phyloP scores from a whole-genome alignment of 2,329 filamentous ascomycete species.

The Arachnopeziza araneosa region DNA sequence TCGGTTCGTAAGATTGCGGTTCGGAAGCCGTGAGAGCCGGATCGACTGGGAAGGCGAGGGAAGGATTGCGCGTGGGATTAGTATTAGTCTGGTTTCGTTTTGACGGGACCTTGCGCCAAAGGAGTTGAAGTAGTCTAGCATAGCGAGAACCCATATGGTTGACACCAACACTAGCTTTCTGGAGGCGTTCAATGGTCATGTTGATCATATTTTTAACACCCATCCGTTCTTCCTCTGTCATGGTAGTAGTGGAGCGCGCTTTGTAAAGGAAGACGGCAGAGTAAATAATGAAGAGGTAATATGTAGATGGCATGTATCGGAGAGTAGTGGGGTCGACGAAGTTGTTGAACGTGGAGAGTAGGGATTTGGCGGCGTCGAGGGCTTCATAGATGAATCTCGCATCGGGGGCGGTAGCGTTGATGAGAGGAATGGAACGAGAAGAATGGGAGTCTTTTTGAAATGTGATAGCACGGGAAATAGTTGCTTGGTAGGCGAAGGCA shows the following conservation, averaged over 20 bases:
- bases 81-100: neutral
- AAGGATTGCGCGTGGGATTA: neutral
- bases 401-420: conserved; percentile 51
- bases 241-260: conserved; percentile 27
- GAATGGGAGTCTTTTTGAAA: conserved; percentile 34
- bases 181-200: conserved; percentile 53
- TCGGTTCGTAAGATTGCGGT: conserved; percentile 5
- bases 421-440: conserved; percentile 25
- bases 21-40: neutral
- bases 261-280: conserved; percentile 62
- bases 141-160: conserved; percentile 58
- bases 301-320: conserved; percentile 59
- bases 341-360: conserved; percentile 54
- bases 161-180: conserved; percentile 49
- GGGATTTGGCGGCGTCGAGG: conserved; percentile 57
- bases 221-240: conserved; percentile 38
- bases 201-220: conserved; percentile 52
- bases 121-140: conserved; percentile 51
- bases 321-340: conserved; percentile 54
- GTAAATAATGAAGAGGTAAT: conserved; percentile 58
- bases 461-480: conserved; percentile 44
- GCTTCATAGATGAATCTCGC: conserved; percentile 63
- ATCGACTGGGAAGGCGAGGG: neutral
- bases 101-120: conserved; percentile 44
- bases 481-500: conserved; percentile 71